Evolutionary conservation across 768 basidiomycete species (phyloP), one percentile per base, ranked within the genome.

Genomic region (Mycena galopus): DNA sequence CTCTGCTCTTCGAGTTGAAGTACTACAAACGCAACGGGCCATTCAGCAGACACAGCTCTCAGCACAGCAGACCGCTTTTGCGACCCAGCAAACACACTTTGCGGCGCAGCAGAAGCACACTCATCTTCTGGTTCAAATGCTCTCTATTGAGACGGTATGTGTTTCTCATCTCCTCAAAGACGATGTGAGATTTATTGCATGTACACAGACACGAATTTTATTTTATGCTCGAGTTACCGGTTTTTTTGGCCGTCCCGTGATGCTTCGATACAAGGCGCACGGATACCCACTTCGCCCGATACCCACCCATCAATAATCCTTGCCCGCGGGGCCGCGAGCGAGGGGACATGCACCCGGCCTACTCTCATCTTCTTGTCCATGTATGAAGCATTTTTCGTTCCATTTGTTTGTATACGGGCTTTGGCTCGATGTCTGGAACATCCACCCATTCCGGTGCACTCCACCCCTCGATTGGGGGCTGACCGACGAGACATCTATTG

Each of bases 201-300:
- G n/a, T 51, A 27, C 50, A 23, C 50, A 51, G 50, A 27, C 25
- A 25, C 50, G 6, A 27, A 19, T 42, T 29, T 27, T 44, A 37
- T 21, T 29, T 29, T 42, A 61, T 16, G 16, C 37, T 61, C 60
- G 42, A 42, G 8, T 61, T 30, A 27, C 14, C 57, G 21, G 39
- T 50, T 60, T 60, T 60, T 60, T 60, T 60, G 59, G 59, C 59
- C 59, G 37, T 60, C 59, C 59, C 59, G 35, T 60, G 59, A 60
- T 60, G 59, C 35, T 60, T 61, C 60, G 9, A 61, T 61, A 61
- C 60, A 39, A 61, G 60, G 42, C 27, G 60, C 60, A 61, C 23
- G 25, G n/a, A 29, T 42, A 27, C 37, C 37, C 60, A 42, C 42
- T 19, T 37, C 12, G n/a, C 39, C 9, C 39, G 25, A 61, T 29